phyloP scores from a whole-genome alignment of 192 early-diverging fungal genomes.

The Coemansia aciculifera region DNA sequence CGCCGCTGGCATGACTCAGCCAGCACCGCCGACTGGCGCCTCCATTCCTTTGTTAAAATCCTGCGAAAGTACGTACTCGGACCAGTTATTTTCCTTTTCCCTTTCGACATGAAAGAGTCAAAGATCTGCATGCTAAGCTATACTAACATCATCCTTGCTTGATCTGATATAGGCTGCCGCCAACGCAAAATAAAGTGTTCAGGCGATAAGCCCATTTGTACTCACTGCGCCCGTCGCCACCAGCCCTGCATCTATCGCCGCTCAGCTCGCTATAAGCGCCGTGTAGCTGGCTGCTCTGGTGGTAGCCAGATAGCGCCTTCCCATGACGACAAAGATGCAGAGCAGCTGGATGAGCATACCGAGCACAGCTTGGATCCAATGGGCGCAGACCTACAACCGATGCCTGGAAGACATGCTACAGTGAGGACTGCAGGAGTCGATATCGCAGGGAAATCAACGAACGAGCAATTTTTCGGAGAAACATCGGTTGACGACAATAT shows the following conservation, averaged over 20 bases:
- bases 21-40: constrained; percentile 6
- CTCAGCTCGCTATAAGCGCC: constrained; percentile 56
- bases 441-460: background rate
- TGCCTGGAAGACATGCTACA: background rate
- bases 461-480: constrained; percentile 12
- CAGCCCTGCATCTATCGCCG: constrained; percentile 54
- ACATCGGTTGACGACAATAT: constrained; percentile 34
- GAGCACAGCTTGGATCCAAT: constrained; percentile 1
- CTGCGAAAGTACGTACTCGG: constrained; percentile 46
- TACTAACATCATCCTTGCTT: background rate
- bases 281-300: constrained; percentile 12
- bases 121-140: background rate
- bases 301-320: background rate
- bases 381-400: background rate
- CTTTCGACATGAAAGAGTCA: background rate
- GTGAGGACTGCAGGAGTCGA: background rate
- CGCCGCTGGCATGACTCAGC: constrained; percentile 12
- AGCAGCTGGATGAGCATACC: background rate
- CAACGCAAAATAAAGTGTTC: constrained; percentile 56
- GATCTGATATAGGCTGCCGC: constrained; percentile 43
- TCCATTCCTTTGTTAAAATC: constrained; percentile 55
- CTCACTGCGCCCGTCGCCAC: constrained; percentile 51
- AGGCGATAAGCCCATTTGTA: constrained; percentile 51
- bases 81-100: background rate
- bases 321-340: background rate